Percentiles rank a stretch among this genome's conserved stretches.
phyloP scores from a whole-genome alignment of 2,329 filamentous ascomycete genomes.

The Dendryphion nanum region DNA sequence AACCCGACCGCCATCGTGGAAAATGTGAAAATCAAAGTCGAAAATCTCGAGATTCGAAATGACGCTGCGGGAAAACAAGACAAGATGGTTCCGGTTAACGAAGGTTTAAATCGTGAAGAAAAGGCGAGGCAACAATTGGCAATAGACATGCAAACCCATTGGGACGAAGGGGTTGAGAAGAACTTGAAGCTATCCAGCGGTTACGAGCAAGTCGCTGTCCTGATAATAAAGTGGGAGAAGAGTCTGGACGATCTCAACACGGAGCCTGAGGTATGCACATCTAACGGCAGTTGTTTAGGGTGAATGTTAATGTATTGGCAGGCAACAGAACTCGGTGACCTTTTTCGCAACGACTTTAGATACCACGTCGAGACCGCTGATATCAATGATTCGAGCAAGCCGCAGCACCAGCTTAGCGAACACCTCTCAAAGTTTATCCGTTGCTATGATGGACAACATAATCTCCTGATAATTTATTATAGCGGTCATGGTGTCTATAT shows the following conservation, averaged over 20 bases:
- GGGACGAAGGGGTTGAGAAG: constrained; percentile 26
- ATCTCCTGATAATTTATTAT: constrained; percentile 40
- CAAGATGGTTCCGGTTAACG: too few species aligned
- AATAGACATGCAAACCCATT: constrained; percentile 31
- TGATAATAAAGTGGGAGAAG: constrained; percentile 38
- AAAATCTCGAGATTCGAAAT: too few species aligned
- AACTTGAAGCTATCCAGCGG: constrained; percentile 31
- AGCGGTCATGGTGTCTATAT: constrained; percentile 36
- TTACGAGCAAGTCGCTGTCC: constrained; percentile 35
- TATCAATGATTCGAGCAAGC: constrained; percentile 28
- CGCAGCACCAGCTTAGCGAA: constrained; percentile 33
- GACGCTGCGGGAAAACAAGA: too few species aligned
- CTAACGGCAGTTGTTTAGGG: not conserved
- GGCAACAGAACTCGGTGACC: constrained; percentile 25
- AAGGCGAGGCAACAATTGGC: constrained; percentile 14
- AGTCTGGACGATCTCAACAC: constrained; percentile 36
- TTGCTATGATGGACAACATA: constrained; percentile 29
- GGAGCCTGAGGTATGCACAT: constrained; percentile 19
- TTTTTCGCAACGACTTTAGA: constrained; percentile 29
- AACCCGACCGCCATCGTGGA: too few species aligned
- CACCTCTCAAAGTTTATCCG: constrained; percentile 28
- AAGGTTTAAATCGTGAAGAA: constrained; percentile 15
- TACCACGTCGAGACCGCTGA: constrained; percentile 32
- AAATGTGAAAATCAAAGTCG: too few species aligned
- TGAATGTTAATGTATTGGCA: constrained; percentile 7